Percentiles rank a stretch among this genome's conserved stretches.
Evolutionary conservation across 768 basidiomycete genomes (phyloP).

Genomic region (Udeniomyces megalosporus): DNA sequence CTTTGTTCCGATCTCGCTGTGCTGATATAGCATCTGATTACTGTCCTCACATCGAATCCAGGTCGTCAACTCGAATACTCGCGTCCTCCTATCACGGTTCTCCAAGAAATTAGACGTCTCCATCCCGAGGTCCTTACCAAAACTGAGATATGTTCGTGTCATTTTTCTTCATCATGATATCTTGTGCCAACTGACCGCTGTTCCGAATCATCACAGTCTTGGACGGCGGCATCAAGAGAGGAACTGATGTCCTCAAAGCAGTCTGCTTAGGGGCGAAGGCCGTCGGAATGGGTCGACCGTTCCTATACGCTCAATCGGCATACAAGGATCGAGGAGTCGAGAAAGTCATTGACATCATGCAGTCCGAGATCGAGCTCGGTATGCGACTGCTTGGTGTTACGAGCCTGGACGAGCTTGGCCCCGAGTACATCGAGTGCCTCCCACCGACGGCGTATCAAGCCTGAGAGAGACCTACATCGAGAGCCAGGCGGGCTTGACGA

Average conservation of each 20-base stretch:
- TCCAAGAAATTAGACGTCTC: background rate
- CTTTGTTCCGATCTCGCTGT: no score
- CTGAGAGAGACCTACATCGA: no score
- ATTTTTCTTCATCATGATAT: background rate
- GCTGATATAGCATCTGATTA: background rate
- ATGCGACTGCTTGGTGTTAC: slow-evolving; percentile 63
- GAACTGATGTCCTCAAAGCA: slow-evolving; percentile 34
- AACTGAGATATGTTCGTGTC: slow-evolving; percentile 1
- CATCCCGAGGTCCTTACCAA: background rate
- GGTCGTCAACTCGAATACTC: slow-evolving; percentile 3
- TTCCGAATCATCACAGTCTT: no score
- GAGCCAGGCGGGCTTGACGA: no score
- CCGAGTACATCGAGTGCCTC: slow-evolving; percentile 47
- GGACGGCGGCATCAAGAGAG: slow-evolving; percentile 38
- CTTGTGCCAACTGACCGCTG: background rate
- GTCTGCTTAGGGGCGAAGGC: slow-evolving; percentile 27
- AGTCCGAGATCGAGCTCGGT: slow-evolving; percentile 57
- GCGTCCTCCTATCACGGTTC: background rate
- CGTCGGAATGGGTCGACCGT: slow-evolving; percentile 35
- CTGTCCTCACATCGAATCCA: background rate
- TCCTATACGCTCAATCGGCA: slow-evolving; percentile 46
- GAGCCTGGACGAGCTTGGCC: slow-evolving; percentile 46
- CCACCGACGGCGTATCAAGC: no score
- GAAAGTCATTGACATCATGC: slow-evolving; percentile 34
- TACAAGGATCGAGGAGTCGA: slow-evolving; percentile 10